Base-by-base conservation (phyloP, 2,329 filamentous ascomycete species). In the Talaromyces atroroseus region DNA sequence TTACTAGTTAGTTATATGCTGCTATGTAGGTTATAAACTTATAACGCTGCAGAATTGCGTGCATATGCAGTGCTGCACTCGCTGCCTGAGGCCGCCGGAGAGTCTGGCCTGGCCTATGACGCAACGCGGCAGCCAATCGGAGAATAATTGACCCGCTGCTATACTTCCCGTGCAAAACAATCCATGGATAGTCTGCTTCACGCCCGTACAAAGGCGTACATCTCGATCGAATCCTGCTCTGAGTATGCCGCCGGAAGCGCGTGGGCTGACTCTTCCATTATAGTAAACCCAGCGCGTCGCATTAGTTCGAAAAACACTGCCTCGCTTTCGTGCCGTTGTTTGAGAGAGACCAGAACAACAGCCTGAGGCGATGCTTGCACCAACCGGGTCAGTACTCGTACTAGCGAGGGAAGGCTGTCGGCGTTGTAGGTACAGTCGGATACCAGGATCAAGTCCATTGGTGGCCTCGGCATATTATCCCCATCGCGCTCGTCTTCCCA, bases 361-460 rank as follows among this genome's bases (percentile, higher is more conserved):
- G 78, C 76, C 58, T 74, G 67, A 2, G 81, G 80, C 5, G 78
- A 82, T 29, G 66, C 66, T 18, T 68, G 65, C 44, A 78, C 69
- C 49, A 87, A 68, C 10, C 69, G 72, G 21, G 66, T 63, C 10
- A 89, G 71, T 1, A 83, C 85, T 26, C 72, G 71, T 7, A 89
- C 84, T 38, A 89, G 73, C 23, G 82, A 78, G 2, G 83, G 82
- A 52, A 86, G 79, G 58, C 82, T 86, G 63, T 87, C 85, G 16
- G 80, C 75, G 66, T 89, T 89, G 71, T 90, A 90, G 1, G 86
- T 89, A 70, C 87, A 89, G 67, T 90, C 87, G 1, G 85, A 84
- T 1, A 88, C 80, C 3, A 88, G 66, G 21, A 89, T 76, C 34
- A 89, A 64, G 66, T 87, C 81, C 63, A 82, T 77, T 11, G 63